Evolutionary conservation across 148 eudicot genomes (phyloP).

Genomic region (Polygonum aviculare): DNA sequence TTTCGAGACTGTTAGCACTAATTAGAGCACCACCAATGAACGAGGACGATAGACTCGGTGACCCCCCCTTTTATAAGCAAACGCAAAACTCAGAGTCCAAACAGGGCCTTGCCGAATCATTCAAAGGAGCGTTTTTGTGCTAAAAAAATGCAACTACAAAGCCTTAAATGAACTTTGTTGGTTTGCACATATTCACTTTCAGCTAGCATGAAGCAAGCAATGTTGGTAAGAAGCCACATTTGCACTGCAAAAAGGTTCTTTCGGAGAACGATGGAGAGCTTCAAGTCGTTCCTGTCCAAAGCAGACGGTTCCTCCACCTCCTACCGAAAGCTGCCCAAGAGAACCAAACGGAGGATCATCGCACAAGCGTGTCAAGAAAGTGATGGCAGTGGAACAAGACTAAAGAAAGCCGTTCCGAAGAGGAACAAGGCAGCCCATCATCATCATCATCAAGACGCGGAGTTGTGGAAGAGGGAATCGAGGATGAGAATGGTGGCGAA

Average conservation of each 20-base stretch:
- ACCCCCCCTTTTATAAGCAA: background rate
- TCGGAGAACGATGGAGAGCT: constrained; percentile 30
- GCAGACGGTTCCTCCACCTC: constrained; percentile 15
- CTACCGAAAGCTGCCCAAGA: constrained; percentile 48
- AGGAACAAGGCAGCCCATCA: background rate
- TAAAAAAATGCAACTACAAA: background rate
- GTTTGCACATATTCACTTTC: background rate
- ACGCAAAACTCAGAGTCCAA: background rate
- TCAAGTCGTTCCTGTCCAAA: constrained; percentile 41
- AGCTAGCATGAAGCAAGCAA: constrained; percentile 1
- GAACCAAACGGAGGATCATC: constrained; percentile 18
- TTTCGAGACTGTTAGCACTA: background rate
- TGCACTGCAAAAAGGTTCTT: constrained; percentile 54
- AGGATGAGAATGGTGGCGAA: constrained; percentile 22
- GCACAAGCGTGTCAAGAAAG: background rate
- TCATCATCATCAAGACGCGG: background rate
- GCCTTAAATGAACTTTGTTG: background rate
- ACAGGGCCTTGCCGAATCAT: background rate
- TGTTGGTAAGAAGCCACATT: constrained; percentile 40
- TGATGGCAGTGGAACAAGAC: constrained; percentile 1
- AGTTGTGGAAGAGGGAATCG: background rate
- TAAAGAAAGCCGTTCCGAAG: constrained; percentile 5
- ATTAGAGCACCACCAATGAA: background rate
- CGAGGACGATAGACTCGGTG: background rate
- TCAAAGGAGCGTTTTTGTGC: background rate